Evolutionary conservation across 352 stramenopile genomes (phyloP).

Genomic region (Pythium periplocum): DNA sequence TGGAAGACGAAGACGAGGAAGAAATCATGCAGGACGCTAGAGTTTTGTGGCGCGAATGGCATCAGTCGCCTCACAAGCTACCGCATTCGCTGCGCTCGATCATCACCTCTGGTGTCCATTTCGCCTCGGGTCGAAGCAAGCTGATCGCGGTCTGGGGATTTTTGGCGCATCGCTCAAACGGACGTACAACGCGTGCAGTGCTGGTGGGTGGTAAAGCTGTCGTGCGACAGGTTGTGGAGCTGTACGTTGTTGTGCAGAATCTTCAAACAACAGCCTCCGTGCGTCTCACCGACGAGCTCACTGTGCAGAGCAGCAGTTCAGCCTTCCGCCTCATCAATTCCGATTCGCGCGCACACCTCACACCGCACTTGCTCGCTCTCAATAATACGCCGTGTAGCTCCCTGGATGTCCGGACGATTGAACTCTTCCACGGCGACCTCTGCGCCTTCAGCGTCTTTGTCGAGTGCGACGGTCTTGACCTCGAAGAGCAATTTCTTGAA

Average conservation of each 20-base stretch:
- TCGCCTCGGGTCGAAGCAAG: conserved; percentile 26
- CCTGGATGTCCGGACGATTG: conserved; percentile 19
- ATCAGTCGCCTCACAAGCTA: too few species aligned
- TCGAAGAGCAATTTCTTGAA: conserved; percentile 51
- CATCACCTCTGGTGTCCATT: neutral
- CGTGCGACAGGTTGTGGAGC: conserved; percentile 51
- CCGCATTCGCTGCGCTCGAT: too few species aligned
- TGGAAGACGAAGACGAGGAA: too few species aligned
- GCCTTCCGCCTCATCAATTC: conserved; percentile 30
- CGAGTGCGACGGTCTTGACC: conserved; percentile 35
- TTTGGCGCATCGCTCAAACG: conserved; percentile 47
- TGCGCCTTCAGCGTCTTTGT: conserved; percentile 53
- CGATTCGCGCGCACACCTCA: conserved; percentile 35
- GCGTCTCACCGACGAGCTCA: conserved; percentile 32
- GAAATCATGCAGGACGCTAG: too few species aligned
- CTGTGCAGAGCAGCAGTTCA: conserved; percentile 2
- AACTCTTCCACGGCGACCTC: conserved; percentile 37
- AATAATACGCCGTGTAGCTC: conserved; percentile 23
- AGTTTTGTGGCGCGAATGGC: too few species aligned
- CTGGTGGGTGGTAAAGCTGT: conserved; percentile 33
- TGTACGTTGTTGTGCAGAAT: conserved; percentile 56
- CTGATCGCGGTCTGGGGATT: conserved; percentile 33
- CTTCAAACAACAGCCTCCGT: conserved; percentile 16
- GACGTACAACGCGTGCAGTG: conserved; percentile 46
- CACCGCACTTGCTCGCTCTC: conserved; percentile 29